Base-by-base conservation (phyloP, 805 yeast genomes). In the Pichia phayaonensis region DNA sequence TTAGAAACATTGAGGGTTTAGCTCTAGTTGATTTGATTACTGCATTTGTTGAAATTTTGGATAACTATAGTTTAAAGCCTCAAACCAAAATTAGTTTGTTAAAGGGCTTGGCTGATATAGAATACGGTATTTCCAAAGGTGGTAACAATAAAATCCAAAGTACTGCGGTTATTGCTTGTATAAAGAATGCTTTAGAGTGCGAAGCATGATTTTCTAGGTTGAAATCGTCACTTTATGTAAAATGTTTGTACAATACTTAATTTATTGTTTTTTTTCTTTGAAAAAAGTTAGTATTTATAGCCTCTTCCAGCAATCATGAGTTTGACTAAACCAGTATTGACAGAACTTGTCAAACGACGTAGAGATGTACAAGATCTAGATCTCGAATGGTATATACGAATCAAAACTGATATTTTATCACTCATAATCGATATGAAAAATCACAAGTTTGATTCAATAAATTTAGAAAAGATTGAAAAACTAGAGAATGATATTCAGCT, bases 61-160 rank as follows among this genome's bases (percentile, higher is more conserved):
- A 80, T 49, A 72, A 70, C n/a, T 81, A 83, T 57, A 86, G 89
- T 54, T 69, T 94, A 59, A 75, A 77, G 55, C 73, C 78, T 1
- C 65, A 66, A 27, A 81, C 94, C 2, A 73, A 95, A 55, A 78
- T 82, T 13, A 72, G 73, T 16, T 72, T 92, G 7, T 70, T 89
- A 50, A 76, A 77, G 55, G 89, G 89, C 1, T 70, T 94, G 48
- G 80, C 90, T 15, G 97, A 92, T 51, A 79, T 94, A 23, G 99
- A 94, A 69, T 92, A 90, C 65, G 84, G 95, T 1, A 83, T 94
- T 38, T 81, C 95, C 18, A 83, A 81, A 64, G 99, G 99, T 11
- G 97, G 98, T 2, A 86, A 83, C 62, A 97, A 90, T 53, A 86
- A 83, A 64, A 78, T 94, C 31, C 97, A 92, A 62, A 79, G 88